phyloP scores from a whole-genome alignment of 306 rosid genomes.

The Pachyrhizus erosus region DNA sequence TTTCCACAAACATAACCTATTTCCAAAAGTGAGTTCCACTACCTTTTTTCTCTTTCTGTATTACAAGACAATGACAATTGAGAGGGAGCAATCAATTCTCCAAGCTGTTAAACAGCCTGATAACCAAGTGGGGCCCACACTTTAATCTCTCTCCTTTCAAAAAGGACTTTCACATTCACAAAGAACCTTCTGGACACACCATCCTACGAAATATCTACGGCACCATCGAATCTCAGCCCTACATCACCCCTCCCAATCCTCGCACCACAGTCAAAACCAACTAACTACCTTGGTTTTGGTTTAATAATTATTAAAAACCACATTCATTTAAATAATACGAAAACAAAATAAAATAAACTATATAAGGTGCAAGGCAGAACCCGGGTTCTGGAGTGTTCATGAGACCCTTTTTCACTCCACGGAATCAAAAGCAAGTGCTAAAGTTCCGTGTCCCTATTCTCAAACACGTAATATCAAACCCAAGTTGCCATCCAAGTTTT shows the following conservation, averaged over 20 bases:
- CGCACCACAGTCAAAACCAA: conserved; percentile 23
- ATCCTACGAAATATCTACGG: conserved; percentile 61
- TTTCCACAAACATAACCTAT: conserved; percentile 17
- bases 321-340: background rate
- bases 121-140: conserved; percentile 34
- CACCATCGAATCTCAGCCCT: conserved; percentile 68
- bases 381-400: conserved; percentile 65
- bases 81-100: conserved; percentile 33
- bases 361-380: conserved; percentile 41
- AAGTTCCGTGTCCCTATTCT: conserved; percentile 45
- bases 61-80: conserved; percentile 36
- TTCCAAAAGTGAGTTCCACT: conserved; percentile 7
- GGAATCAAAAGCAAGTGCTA: conserved; percentile 39
- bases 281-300: conserved; percentile 11
- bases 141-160: background rate
- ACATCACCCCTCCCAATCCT: conserved; percentile 37
- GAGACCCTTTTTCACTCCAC: conserved; percentile 39
- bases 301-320: conserved; percentile 16
- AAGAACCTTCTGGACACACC: conserved; percentile 89
- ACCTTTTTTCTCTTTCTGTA: conserved; percentile 1
- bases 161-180: conserved; percentile 45
- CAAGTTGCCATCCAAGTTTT: conserved; percentile 36
- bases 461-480: conserved; percentile 42
- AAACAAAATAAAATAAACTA: conserved; percentile 40
- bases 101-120: conserved; percentile 36